Base-by-base conservation (phyloP, 495 filamentous ascomycete species). In the Hypoxylon perforatum region DNA sequence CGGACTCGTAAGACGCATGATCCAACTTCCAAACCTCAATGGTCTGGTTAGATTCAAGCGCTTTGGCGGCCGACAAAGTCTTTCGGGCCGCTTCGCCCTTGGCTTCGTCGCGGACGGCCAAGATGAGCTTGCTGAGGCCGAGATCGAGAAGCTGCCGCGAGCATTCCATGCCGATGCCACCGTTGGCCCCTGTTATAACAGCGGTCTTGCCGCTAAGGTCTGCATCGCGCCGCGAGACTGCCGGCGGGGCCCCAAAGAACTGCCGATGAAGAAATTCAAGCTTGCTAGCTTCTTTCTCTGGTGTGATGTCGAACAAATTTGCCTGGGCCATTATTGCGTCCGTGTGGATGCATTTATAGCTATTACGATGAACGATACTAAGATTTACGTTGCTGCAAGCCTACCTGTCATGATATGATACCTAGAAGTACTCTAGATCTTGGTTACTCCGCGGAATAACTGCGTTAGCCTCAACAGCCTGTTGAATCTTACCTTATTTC, bases 101-200 rank as follows among this genome's bases (percentile, higher is more conserved):
- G 4, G 71, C n/a, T 45, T 51, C 35, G 21, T 63, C 74, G 15
- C 84, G 79, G n/a, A 85, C 81, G 2, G 78, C 83, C n/a, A 86
- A 78, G 63, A 86, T 83, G 7, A 85, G 65, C 5, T 71, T 76
- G 11, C 57, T 55, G 2, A 78, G 76, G 0, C 73, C 72, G 0
- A 84, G 76, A 5, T 72, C 71, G 4, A 76, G 63, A 35, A 85
- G 72, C 41, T 85, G 80, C 3, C 76, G 76, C 5, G 76, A 76
- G 17, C 75, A 75, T 71, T 85, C 82, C 9, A 79, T 61, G 1
- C 84, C 82, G 1, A 86, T 65, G 12, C 85, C 84, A 8, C 63
- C 67, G 57, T 86, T 88, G 23, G 81, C 71, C 5, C 85, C 85
- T 0, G 85, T 84, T 9, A 87, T 76, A 28, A 87, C 78, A 42